Conservation (phyloP, 345 rosid species). For the Hibiscus syriacus region DNA sequence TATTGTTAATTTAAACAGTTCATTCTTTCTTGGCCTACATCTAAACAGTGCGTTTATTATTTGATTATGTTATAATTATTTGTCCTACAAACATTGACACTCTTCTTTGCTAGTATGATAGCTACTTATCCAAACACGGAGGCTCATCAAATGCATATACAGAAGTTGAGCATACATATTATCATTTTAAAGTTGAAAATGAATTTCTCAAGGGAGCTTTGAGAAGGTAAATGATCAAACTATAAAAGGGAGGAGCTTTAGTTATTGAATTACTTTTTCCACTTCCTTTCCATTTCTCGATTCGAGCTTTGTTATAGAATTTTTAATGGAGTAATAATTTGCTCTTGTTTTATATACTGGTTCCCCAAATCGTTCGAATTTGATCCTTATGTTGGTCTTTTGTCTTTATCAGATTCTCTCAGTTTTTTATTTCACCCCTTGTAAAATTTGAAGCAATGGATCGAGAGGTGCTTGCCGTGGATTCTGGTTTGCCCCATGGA, state of each 20-base stretch:
- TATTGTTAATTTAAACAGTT: not conserved
- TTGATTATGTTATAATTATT: not conserved
- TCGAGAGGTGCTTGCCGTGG: constrained; percentile 92
- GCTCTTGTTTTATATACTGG: not conserved
- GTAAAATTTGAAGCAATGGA: constrained; percentile 93
- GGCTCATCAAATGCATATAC: constrained; percentile 98
- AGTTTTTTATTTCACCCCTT: constrained; percentile 95
- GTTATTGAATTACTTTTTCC: too few species aligned
- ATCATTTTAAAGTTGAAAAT: constrained; percentile 88
- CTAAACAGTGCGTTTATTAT: not conserved
- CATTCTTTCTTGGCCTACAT: too few species aligned
- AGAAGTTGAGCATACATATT: constrained; percentile 88
- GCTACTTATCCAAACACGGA: constrained; percentile 97
- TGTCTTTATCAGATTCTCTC: constrained; percentile 72
- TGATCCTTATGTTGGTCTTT: constrained; percentile 14
- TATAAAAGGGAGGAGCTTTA: constrained; percentile 5
- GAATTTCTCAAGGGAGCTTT: constrained; percentile 86
- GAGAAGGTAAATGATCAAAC: constrained; percentile 46
- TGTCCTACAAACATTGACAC: constrained; percentile 30
- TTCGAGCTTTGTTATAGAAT: not conserved
- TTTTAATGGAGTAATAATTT: not conserved
- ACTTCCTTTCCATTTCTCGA: not conserved
- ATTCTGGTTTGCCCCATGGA: constrained; percentile 58
- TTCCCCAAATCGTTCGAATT: not conserved
- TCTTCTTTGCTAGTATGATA: constrained; percentile 80